Evolutionary conservation across 208 protist species (phyloP).

Genomic region (Naegleria lovaniensis): DNA sequence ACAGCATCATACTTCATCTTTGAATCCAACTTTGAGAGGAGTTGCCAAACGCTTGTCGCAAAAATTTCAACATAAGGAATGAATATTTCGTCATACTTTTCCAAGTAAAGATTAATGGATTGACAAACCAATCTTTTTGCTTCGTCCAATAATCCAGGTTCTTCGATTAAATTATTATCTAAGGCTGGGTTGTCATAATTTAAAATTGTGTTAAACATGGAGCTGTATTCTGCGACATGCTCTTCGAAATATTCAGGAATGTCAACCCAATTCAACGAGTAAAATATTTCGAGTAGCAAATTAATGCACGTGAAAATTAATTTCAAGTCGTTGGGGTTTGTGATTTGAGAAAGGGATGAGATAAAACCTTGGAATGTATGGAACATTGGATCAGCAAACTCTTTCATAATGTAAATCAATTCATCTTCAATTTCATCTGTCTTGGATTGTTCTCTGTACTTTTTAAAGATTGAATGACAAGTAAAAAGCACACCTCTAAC

Average conservation of each 20-base stretch:
- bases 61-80: conserved; percentile 65
- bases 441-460: conserved; percentile 64
- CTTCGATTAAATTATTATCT: conserved; percentile 34
- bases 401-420: conserved; percentile 58
- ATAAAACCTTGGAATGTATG: conserved; percentile 28
- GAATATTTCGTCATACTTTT: conserved; percentile 86
- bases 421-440: conserved; percentile 56
- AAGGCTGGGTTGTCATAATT: conserved; percentile 46
- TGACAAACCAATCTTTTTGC: conserved; percentile 72
- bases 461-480: conserved; percentile 74
- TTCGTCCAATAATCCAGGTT: conserved; percentile 50
- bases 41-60: conserved; percentile 68
- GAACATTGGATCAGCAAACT: conserved; percentile 32
- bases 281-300: conserved; percentile 61
- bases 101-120: conserved; percentile 77
- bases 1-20: conserved; percentile 39
- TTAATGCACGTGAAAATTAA: conserved; percentile 4
- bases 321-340: conserved; percentile 23
- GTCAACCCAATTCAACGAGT: conserved; percentile 74
- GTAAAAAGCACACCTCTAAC: conserved; percentile 65
- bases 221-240: conserved; percentile 61
- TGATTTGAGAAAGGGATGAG: conserved; percentile 39
- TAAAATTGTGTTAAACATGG: conserved; percentile 48
- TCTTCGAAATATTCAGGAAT: conserved; percentile 87
- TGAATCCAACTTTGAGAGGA: conserved; percentile 56